A percentile compares a stretch with the other conserved stretches of the same genome.
These are phyloP conservation scores for Fraxinus dipetala DNA, from an alignment of 305 asterid genomes.

Conservation along the genomic window DNA sequence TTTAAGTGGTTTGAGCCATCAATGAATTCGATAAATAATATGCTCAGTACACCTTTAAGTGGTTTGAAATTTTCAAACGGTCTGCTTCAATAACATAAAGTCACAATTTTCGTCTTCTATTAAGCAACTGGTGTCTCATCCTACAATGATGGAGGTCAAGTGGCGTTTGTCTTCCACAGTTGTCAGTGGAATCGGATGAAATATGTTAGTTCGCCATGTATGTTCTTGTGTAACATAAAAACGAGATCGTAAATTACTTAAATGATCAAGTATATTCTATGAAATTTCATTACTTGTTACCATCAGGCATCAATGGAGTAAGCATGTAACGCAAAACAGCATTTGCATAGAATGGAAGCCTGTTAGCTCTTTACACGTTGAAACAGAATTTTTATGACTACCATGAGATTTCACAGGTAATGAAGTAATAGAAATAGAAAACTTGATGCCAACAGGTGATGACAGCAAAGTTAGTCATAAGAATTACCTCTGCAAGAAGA, in stretches of 20 bases:
- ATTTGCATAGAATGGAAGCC: not conserved
- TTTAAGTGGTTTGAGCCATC: not conserved
- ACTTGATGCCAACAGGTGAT: not conserved
- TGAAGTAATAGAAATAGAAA: not conserved
- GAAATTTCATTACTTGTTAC: not conserved
- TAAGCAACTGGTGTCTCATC: not conserved
- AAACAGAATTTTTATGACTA: not conserved
- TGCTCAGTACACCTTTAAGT: not conserved
- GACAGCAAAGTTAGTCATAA: not conserved
- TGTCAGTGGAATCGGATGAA: not conserved
- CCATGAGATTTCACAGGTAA: not conserved
- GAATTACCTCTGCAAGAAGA: conserved; percentile 58
- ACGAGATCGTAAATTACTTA: not conserved
- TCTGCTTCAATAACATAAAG: not conserved
- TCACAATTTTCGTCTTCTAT: not conserved
- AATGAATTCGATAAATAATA: not conserved
- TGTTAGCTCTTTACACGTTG: not conserved
- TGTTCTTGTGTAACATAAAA: not conserved
- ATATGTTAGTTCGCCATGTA: not conserved
- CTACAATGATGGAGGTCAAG: not conserved
- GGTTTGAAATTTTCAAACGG: not conserved
- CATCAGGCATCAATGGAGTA: not conserved
- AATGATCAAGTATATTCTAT: not conserved
- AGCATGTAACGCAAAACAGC: not conserved
- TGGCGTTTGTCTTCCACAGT: not conserved